Base-by-base conservation (phyloP, 345 rosid species). In the Psidium friedrichsthalianum region DNA sequence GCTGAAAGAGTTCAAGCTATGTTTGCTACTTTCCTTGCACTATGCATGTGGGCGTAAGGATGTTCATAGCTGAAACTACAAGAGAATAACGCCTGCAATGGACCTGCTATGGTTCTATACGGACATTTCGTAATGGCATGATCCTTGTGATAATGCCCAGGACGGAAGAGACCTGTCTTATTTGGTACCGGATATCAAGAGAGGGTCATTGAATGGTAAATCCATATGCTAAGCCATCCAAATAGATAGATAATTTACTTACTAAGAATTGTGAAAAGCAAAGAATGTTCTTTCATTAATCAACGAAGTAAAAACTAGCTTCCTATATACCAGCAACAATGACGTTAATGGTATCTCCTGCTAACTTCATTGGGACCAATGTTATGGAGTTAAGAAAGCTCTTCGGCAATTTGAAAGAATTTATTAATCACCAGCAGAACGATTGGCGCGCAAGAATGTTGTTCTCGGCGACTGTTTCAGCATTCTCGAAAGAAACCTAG, bases 181-280 rank as follows among this genome's bases (percentile, higher is more conserved):
- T 89, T 90, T 8, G 93, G 93, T 11, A 87, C 92, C 14, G 86
- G 89, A 91, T 40, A 87, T 90, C 12, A 91, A 91, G 90, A 90
- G 91, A 61, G 88, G 85, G 18, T 83, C 90, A 25, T 82, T 92
- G 3, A 84, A 83, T 82, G 84, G 55, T 11, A 81, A 29, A 51
- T 83, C 36, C 29, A 12, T 27, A 29, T 22, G 1, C 11, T 24
- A 69, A 69, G 78, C 47, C 36, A 16, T 18, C 47, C 40, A 32
- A 69, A 36, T 18, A 18, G 78, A 69, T 64, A 40, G 44, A 32
- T 32, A 16, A 32, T 20, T 64, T 64, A 32, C 24, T 64, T 64
- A 64, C 24, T 64, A 32, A 69, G 11, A 32, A 69, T 32, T 18
- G 78, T 36, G 59, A 56, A 69, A 36, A 32, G 20, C 24, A 32